These are phyloP conservation scores for Penicillium argentinense DNA, from an alignment of 495 filamentous ascomycete species.

Conservation along the genomic window DNA sequence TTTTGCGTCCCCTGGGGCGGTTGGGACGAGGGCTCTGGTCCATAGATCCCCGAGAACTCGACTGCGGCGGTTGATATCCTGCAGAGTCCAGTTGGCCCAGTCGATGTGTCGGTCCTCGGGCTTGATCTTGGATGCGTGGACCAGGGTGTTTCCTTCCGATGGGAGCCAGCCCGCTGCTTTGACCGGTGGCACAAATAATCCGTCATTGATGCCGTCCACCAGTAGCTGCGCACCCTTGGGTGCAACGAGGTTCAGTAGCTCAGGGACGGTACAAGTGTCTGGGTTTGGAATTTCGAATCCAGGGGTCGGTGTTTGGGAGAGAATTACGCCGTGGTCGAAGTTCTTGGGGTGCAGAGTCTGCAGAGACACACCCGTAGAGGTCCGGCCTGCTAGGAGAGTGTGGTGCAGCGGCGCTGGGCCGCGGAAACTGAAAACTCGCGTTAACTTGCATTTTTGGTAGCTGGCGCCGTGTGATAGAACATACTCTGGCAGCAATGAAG, in stretches of 20 bases:
- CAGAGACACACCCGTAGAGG: slow-evolving; percentile 68
- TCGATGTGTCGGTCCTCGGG: slow-evolving; percentile 53
- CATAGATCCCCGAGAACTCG: slow-evolving; percentile 56
- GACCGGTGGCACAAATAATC: slow-evolving; percentile 66
- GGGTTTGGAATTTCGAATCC: slow-evolving; percentile 51
- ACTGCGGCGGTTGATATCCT: slow-evolving; percentile 48
- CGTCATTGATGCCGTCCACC: slow-evolving; percentile 53
- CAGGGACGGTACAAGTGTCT: slow-evolving; percentile 39
- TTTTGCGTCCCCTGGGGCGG: slow-evolving; percentile 11
- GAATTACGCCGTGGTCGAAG: slow-evolving; percentile 77
- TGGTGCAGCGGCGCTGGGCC: slow-evolving; percentile 79
- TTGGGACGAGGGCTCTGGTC: slow-evolving; percentile 41
- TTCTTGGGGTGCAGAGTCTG: slow-evolving; percentile 74
- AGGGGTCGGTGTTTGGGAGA: slow-evolving; percentile 63
- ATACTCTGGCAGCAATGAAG: slow-evolving; percentile 87
- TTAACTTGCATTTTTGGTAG: slow-evolving; percentile 1
- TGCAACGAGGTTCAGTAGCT: slow-evolving; percentile 40
- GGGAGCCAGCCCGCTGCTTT: slow-evolving; percentile 38
- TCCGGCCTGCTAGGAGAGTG: slow-evolving; percentile 60
- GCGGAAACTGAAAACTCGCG: slow-evolving; percentile 55
- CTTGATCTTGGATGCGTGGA: slow-evolving; percentile 53
- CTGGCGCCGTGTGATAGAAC: slow-evolving; percentile 12
- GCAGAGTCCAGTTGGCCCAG: slow-evolving; percentile 49
- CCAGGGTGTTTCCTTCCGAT: slow-evolving; percentile 17
- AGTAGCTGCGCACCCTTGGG: slow-evolving; percentile 60